Base-by-base conservation (phyloP, 495 filamentous ascomycete species). In the Endocarpon pusillum region DNA sequence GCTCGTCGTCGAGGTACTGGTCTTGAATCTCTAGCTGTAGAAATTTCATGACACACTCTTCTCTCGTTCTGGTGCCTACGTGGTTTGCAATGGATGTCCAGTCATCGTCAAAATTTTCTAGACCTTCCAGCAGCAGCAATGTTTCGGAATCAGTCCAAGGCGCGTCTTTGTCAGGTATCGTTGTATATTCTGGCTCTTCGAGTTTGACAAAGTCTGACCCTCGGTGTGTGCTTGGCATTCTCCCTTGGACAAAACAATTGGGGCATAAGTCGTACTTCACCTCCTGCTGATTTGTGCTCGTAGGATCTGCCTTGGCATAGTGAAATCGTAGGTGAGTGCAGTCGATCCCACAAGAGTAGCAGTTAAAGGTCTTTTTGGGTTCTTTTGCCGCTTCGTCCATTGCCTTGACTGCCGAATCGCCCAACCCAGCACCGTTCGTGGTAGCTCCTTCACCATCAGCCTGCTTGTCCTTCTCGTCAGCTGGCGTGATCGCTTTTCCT, bases 1-100 rank as follows among this genome's bases (percentile, higher is more conserved):
- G 69, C 44, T 85, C 69, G 10, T 81, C 71, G 32, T 89, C 81
- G 7, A 87, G 58, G 40, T 87, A 92, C 42, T 84, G 82, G 53
- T 87, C 83, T 48, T 87, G 82, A 38, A 92, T 89, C 34, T 86
- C 83, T 18, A 87, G 58, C 47, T 91, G 81, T 41, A 97, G 58
- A 63, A 97, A 97, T 49, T 93, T 86, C 45, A 94, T 61, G 18
- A 94, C 84, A 54, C 89, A 97, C 58, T 97, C 83, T 57, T 97
- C 89, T 23, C 81, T 67, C n/a, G 83, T 93, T 28, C 85, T 71
- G 2, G 81, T 85, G 21, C 80, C 80, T 19, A 97, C 89, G 45
- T 93, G 78, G 38, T 83, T 83, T 1, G 89, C 71, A 37, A 97
- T 84, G 42, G 78, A 70, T 34, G 81, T 78, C 89, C 89, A 97